A percentile compares a stretch with the other conserved stretches of the same genome.
These are phyloP conservation scores for Zygosaccharomyces pseudobailii DNA, from an alignment of 1,139 yeast genomes.

Conservation along the genomic window DNA sequence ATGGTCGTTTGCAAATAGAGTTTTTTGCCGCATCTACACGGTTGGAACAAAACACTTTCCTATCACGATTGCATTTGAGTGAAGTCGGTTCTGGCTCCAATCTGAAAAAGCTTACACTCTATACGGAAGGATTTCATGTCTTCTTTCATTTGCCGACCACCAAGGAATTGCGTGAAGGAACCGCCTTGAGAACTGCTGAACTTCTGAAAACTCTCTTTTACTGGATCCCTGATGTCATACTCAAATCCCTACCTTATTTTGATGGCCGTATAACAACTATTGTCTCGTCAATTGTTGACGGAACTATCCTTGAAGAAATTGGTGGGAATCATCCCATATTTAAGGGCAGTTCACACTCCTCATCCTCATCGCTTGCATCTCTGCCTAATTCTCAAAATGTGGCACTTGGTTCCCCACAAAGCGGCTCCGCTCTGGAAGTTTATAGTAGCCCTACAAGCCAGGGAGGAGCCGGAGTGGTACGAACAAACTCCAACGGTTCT, in stretches of 20 bases:
- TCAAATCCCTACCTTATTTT: slow-evolving; percentile 25
- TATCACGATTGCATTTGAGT: slow-evolving; percentile 20
- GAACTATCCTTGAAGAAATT: slow-evolving; percentile 21
- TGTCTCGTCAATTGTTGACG: slow-evolving; percentile 26
- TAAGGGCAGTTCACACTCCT: slow-evolving; percentile 8
- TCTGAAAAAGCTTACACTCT: slow-evolving; percentile 21
- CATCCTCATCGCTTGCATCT: slow-evolving; percentile 7
- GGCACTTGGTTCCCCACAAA: slow-evolving; percentile 5
- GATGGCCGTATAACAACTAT: slow-evolving; percentile 26
- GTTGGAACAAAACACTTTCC: slow-evolving; percentile 22
- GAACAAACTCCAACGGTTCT: slow-evolving; percentile 10
- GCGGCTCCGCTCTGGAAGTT: slow-evolving; percentile 7
- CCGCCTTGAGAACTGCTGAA: slow-evolving; percentile 19
- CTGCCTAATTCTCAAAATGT: slow-evolving; percentile 4
- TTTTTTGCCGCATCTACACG: slow-evolving; percentile 30
- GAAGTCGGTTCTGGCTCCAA: slow-evolving; percentile 19
- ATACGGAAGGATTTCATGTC: slow-evolving; percentile 32
- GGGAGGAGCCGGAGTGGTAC: not conserved
- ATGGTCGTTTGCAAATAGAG: slow-evolving; percentile 27
- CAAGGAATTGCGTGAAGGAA: slow-evolving; percentile 16
- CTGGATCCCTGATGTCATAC: slow-evolving; percentile 25
- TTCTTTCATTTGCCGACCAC: slow-evolving; percentile 28
- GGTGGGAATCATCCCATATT: slow-evolving; percentile 14
- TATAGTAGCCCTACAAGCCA: not conserved
- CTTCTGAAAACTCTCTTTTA: slow-evolving; percentile 26